phyloP scores from a whole-genome alignment of 345 rosid genomes.

The Pistacia atlantica region DNA sequence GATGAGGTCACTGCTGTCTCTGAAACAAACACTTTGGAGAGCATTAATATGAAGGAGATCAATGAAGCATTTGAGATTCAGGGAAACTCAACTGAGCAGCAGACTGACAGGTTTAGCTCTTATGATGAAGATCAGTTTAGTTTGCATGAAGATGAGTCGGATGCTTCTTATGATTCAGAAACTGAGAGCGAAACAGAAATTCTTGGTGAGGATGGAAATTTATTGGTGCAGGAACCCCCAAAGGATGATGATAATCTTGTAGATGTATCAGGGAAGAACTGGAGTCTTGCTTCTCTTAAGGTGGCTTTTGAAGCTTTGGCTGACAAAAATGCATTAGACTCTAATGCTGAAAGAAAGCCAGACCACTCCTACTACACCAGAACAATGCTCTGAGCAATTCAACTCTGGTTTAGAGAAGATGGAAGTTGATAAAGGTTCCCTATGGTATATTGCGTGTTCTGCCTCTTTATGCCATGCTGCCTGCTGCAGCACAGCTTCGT shows the following conservation, averaged over 20 bases:
- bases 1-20: constrained; percentile 32
- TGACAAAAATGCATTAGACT: constrained; percentile 35
- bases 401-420: constrained; percentile 26
- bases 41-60: constrained; percentile 68
- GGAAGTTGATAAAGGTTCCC: constrained; percentile 28
- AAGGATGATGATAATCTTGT: constrained; percentile 31
- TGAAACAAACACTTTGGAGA: constrained; percentile 42
- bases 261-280: constrained; percentile 39
- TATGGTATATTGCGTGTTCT: constrained; percentile 51
- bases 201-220: constrained; percentile 34
- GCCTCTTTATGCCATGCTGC: constrained; percentile 92
- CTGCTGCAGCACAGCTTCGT: constrained; percentile 80
- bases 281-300: constrained; percentile 59
- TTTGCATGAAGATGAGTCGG: constrained; percentile 48
- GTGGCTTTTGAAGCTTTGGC: constrained; percentile 74
- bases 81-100: constrained; percentile 36
- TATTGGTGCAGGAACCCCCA: constrained; percentile 26
- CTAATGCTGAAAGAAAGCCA: constrained; percentile 26
- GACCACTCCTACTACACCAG: constrained; percentile 15
- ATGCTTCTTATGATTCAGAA: constrained; percentile 47
- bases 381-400: constrained; percentile 29
- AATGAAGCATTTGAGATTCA: constrained; percentile 66
- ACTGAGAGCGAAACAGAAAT: constrained; percentile 73
- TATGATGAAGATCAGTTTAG: constrained; percentile 54
- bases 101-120: constrained; percentile 54